Evolutionary conservation across 495 filamentous ascomycete genomes (phyloP), one percentile per base, ranked within the genome.

Genomic region (Filosporella fistucella): DNA sequence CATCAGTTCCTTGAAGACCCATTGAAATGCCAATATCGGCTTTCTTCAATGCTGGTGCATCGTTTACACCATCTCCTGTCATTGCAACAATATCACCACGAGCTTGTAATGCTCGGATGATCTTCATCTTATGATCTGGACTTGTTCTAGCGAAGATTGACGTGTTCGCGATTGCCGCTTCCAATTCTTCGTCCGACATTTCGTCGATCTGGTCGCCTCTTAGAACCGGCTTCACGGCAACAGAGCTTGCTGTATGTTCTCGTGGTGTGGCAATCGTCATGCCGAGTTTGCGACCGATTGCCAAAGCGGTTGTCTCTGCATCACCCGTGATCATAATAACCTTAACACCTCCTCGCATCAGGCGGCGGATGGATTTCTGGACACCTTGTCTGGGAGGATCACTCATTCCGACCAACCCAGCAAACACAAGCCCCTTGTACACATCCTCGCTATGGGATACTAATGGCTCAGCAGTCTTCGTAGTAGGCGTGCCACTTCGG

Each of bases 261-360:
- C 67, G 64, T 16, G 74, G 67, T 2, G 63, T 60, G 11, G 71
- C 71, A 32, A 80, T 70, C 2, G 88, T 82, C 86, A 98, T 98
- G 39, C 93, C 91, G 20, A 98, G 77, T 63, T 94, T 89, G 66
- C 77, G 88, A 16, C 85, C 93, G 59, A 97, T 95, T 1, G 93
- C 93, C 30, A 96, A 71, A 12, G 93, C 93, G 0, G 93, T 98
- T 4, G 87, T 89, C 57, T 96, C 88, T 12, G 93, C 84, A 65
- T 98, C 93, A 46, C 93, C 93, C 10, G 93, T 98, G 54, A 98
- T 97, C 93, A 98, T 98, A 55, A 97, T 95, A 25, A 97, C 85
- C 57, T 89, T 89, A 42, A 98, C 94, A 9, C 89, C 88, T 34
- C 93, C 91, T 39, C 88, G 78, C 85, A 97, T 93, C 43, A 98